Evolutionary conservation across 2,329 filamentous ascomycete species (phyloP).

Genomic region (Ceratocystis variospora): DNA sequence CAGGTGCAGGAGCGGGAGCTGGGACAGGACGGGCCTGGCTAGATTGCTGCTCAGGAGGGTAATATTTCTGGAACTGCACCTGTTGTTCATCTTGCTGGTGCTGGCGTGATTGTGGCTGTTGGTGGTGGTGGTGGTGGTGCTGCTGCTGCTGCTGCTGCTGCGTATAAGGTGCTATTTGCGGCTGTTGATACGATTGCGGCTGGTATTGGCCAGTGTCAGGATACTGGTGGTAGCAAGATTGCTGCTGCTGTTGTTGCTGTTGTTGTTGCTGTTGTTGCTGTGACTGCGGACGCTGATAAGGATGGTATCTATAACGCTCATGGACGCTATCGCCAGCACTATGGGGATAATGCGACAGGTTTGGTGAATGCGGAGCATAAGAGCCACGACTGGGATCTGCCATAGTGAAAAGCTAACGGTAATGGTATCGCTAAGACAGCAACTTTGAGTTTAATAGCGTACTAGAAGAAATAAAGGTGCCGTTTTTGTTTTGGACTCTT

Average conservation of each 20-base stretch:
- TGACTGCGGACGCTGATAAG: constrained; percentile 3
- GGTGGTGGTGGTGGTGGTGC: not conserved
- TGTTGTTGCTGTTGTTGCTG: not conserved
- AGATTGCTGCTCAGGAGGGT: constrained; percentile 21
- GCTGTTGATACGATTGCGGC: not conserved
- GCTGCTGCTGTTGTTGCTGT: not conserved
- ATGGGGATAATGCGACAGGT: not conserved
- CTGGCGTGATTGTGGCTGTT: not conserved
- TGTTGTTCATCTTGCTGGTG: constrained; percentile 2
- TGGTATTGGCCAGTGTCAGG: not conserved
- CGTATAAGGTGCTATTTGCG: constrained; percentile 2
- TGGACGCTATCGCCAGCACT: not conserved
- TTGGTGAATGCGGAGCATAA: not conserved
- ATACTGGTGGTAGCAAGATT: not conserved
- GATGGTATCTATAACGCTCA: constrained; percentile 1
- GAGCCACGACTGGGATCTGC: constrained; percentile 3
- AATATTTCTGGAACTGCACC: constrained; percentile 19
- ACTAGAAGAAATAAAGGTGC: not conserved
- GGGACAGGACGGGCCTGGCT: not conserved
- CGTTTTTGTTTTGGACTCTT: not conserved
- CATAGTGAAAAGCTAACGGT: not conserved
- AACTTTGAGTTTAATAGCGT: not conserved
- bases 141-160: constrained; percentile 6
- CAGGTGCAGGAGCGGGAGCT: not conserved
- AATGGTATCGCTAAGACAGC: not conserved